These are phyloP conservation scores for Elsinoe arachidis DNA, from an alignment of 2,329 filamentous ascomycete species.

Conservation along the genomic window DNA sequence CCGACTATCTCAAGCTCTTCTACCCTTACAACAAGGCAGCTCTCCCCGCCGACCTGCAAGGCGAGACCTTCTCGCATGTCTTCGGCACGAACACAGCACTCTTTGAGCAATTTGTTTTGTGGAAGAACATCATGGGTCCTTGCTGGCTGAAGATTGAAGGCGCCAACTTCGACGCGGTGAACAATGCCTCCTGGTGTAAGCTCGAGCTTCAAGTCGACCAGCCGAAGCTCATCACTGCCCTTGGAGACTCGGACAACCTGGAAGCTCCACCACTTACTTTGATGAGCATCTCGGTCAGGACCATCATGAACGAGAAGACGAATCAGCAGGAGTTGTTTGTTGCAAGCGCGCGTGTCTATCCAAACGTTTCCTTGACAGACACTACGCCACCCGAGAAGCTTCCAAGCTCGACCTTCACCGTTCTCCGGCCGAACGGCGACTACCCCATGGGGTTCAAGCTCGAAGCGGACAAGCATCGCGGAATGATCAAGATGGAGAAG, in stretches of 20 bases:
- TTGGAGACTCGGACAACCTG: slow-evolving; percentile 69
- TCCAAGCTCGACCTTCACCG: slow-evolving; percentile 81
- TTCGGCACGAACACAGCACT: slow-evolving; percentile 90
- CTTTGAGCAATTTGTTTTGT: slow-evolving; percentile 96
- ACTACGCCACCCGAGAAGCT: slow-evolving; percentile 83
- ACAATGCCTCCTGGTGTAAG: slow-evolving; percentile 95
- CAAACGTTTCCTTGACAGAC: slow-evolving; percentile 77
- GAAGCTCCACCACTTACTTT: slow-evolving; percentile 82
- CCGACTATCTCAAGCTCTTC: slow-evolving; percentile 87
- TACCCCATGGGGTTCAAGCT: slow-evolving; percentile 85
- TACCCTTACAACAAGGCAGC: slow-evolving; percentile 83
- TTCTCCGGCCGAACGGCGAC: slow-evolving; percentile 70
- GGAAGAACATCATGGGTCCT: slow-evolving; percentile 98
- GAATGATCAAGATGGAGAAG: slow-evolving; percentile 70
- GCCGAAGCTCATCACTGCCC: slow-evolving; percentile 63
- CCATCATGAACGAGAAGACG: slow-evolving; percentile 76
- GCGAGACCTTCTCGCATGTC: slow-evolving; percentile 86
- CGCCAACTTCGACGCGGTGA: slow-evolving; percentile 72
- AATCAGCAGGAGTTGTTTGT: slow-evolving; percentile 96
- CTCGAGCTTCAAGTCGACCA: slow-evolving; percentile 76
- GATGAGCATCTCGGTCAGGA: slow-evolving; percentile 91
- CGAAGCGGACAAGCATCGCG: slow-evolving; percentile 63
- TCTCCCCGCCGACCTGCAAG: slow-evolving; percentile 60
- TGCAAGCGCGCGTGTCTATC: slow-evolving; percentile 85
- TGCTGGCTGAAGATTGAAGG: slow-evolving; percentile 92